Evolutionary conservation across 441 rosid species (phyloP).

Genomic region (Capsella rubella): DNA sequence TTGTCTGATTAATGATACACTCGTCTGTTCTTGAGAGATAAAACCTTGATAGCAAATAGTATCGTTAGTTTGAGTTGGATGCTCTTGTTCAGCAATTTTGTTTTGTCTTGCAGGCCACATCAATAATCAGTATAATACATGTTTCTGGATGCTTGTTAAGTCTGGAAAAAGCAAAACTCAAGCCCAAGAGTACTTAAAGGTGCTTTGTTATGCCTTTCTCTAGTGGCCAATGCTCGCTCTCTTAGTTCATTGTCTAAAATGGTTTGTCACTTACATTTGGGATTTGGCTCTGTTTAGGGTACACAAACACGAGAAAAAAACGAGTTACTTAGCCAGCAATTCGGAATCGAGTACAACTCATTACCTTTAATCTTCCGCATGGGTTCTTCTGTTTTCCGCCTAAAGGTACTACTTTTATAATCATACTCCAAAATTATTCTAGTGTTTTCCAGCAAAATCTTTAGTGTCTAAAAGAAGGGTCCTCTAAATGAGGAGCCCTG

Average conservation of each 20-base stretch:
- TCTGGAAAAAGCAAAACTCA: conserved; percentile 77
- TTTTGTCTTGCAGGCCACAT: conserved; percentile 70
- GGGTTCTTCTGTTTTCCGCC: conserved; percentile 77
- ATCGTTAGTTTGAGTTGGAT: neutral
- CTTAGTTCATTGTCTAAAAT: neutral
- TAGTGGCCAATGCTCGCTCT: neutral
- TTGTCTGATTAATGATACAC: conserved; percentile 7
- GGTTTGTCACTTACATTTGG: conserved; percentile 3
- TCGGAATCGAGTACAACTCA: conserved; percentile 62
- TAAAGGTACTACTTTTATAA: conserved; percentile 35
- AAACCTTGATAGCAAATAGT: neutral
- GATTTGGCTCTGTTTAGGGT: conserved; percentile 51
- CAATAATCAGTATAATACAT: conserved; percentile 89
- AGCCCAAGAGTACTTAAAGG: conserved; percentile 77
- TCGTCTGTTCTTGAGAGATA: neutral
- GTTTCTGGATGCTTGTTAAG: conserved; percentile 88
- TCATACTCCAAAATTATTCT: neutral
- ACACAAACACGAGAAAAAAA: conserved; percentile 81
- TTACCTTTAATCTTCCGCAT: conserved; percentile 69
- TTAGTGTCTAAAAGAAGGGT: neutral
- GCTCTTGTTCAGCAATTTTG: neutral
- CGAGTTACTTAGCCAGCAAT: conserved; percentile 60
- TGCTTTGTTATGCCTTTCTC: conserved; percentile 24
- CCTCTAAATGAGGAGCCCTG: neutral
- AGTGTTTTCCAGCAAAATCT: neutral